Conservation (phyloP, 2,329 filamentous ascomycete genomes). For the Cladosporium velox region DNA sequence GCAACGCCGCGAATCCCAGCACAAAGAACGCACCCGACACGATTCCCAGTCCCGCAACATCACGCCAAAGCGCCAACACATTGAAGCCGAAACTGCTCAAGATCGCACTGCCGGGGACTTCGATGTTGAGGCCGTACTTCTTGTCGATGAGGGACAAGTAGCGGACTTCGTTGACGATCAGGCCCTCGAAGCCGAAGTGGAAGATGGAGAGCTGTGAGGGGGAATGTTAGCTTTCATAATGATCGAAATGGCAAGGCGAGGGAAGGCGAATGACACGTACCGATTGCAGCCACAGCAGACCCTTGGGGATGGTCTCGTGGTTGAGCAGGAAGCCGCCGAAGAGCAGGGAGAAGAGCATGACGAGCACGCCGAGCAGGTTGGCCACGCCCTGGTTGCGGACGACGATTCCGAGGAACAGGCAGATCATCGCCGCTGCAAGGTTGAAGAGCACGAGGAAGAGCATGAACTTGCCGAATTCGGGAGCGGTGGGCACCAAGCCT, state of each 20-base stretch:
- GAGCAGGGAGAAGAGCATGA: slow-evolving; percentile 95
- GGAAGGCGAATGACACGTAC: slow-evolving; percentile 40
- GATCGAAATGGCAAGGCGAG: background rate
- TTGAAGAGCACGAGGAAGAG: slow-evolving; percentile 94
- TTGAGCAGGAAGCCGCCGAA: slow-evolving; percentile 95
- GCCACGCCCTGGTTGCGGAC: slow-evolving; percentile 90
- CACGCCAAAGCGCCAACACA: slow-evolving; percentile 80
- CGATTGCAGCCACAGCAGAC: slow-evolving; percentile 85
- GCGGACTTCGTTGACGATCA: slow-evolving; percentile 96
- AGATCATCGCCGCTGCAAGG: slow-evolving; percentile 87
- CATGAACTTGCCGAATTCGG: slow-evolving; percentile 88
- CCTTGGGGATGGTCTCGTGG: slow-evolving; percentile 84
- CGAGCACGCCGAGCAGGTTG: slow-evolving; percentile 87
- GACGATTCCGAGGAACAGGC: slow-evolving; percentile 92
- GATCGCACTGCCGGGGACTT: slow-evolving; percentile 91
- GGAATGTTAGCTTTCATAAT: slow-evolving; percentile 32
- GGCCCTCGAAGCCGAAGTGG: slow-evolving; percentile 93
- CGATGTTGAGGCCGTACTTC: slow-evolving; percentile 95
- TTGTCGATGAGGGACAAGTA: slow-evolving; percentile 87
- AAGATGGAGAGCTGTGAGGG: slow-evolving; percentile 77
- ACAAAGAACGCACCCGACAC: slow-evolving; percentile 84
- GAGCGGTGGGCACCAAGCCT: slow-evolving; percentile 76
- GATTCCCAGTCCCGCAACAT: slow-evolving; percentile 77
- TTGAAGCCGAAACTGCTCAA: slow-evolving; percentile 94
- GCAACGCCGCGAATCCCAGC: slow-evolving; percentile 89